These are phyloP conservation scores for Colletotrichum australisinense DNA, from an alignment of 2,329 filamentous ascomycete species.

Conservation along the genomic window DNA sequence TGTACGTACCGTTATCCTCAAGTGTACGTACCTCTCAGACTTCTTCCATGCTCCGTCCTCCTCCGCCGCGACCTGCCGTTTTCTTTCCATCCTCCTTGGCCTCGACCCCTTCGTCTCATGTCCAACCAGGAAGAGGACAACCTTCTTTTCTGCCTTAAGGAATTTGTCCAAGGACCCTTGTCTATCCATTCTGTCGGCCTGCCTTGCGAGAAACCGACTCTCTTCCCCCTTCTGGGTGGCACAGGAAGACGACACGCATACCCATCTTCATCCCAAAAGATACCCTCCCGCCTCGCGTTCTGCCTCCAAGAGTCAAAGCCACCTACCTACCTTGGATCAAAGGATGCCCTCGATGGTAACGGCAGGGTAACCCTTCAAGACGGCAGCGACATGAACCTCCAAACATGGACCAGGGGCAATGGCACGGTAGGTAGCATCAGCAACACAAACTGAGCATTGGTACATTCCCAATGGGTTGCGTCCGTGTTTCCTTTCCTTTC, in stretches of 20 bases:
- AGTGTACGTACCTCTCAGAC: too few relatives aligned
- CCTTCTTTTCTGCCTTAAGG: not conserved
- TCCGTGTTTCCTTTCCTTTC: not conserved
- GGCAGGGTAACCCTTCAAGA: slow-evolving; percentile 2
- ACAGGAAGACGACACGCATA: not conserved
- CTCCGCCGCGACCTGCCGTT: slow-evolving; percentile 5
- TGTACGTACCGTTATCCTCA: not conserved
- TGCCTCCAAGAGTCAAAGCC: not conserved
- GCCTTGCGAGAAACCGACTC: not conserved
- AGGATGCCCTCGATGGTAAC: not conserved
- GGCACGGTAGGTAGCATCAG: not conserved
- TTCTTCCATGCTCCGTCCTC: too few relatives aligned
- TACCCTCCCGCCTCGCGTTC: not conserved
- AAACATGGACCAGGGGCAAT: slow-evolving; percentile 17
- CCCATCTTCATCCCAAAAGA: not conserved
- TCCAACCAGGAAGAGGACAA: slow-evolving; percentile 6
- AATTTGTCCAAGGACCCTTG: not conserved
- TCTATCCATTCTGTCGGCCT: not conserved
- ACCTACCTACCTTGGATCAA: not conserved
- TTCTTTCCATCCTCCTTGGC: not conserved
- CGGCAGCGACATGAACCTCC: not conserved
- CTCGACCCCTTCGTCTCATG: slow-evolving; percentile 24
- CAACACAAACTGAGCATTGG: not conserved
- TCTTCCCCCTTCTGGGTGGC: not conserved
- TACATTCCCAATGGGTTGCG: not conserved